Evolutionary conservation across 176 grass and related monocot species (phyloP).

Genomic region (bread wheat (Triticum aestivum)): DNA sequence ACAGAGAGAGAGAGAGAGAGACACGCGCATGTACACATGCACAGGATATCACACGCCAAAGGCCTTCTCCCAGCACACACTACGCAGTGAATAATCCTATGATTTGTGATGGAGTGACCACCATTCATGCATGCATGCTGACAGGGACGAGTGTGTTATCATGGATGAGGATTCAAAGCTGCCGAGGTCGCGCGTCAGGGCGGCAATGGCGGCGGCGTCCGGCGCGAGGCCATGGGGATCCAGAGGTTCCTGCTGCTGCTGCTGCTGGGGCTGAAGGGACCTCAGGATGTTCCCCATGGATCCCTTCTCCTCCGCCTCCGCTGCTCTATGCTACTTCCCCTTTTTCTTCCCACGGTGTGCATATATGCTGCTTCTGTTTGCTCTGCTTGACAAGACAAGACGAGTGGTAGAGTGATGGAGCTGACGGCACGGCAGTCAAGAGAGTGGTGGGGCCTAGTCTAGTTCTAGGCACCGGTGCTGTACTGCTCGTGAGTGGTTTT

Average conservation of each 20-base stretch:
- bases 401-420: background rate
- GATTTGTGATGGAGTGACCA: background rate
- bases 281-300: conserved; percentile 43
- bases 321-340: background rate
- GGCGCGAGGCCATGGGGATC: conserved; percentile 16
- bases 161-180: conserved; percentile 25
- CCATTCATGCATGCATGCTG: background rate
- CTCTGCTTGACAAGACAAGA: background rate
- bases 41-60: background rate
- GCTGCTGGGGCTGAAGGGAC: background rate
- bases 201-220: background rate
- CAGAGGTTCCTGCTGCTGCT: background rate
- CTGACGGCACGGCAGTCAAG: background rate
- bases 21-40: background rate
- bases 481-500: background rate
- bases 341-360: no score
- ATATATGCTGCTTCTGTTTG: background rate
- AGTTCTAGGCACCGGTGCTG: background rate
- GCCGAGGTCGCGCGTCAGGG: conserved; percentile 23
- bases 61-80: background rate
- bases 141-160: conserved; percentile 12
- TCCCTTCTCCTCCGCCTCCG: background rate
- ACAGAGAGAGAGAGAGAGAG: no score
- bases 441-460: background rate
- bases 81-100: background rate